Base-by-base conservation (phyloP, 106 monocot genomes). In the Phalaenopsis aphrodite region DNA sequence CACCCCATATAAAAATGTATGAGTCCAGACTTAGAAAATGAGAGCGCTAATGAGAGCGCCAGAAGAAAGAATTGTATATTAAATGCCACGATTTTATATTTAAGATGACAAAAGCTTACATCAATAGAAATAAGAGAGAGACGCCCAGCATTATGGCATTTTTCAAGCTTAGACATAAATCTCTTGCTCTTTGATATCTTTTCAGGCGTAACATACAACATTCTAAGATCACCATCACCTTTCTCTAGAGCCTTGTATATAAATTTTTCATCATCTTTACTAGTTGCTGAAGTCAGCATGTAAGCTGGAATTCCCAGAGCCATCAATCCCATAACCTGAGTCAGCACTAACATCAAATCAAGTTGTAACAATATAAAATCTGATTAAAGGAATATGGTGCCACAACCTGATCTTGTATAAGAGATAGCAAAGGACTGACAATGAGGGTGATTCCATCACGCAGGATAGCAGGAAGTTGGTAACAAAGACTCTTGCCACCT, bases 151-250 rank as follows among this genome's bases (percentile, higher is more conserved):
- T 87, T 84, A 61, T 99, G 82, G 79, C 99, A 99, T 79, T 99
- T 99, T 83, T 99, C 99, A 89, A 99, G 91, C 83, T 99, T 99
- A 58, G 99, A 99, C 93, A 99, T 92, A 83, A 99, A 99, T 56
- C 99, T 87, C 85, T 99, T 99, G 83, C 99, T 99, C 84, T 95
- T 99, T 61, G 99, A 99, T 78, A 99, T 99, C 81, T 99, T 99
- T 90, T 99, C 99, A 65, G 99, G 99, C 41, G 99, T 99, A n/a
- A 99, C 99, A 85, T 99, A 99, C 71, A 99, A 85, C 80, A 99
- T 85, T 76, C 91, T 99, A 52, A 99, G 79, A 75, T 89, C 87
- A 71, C 85, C 93, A 75, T 95, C 93, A 37, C 94, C 99, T 90
- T 95, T 99, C 73, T 99, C 99, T 79, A 99, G 95, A 38, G 88